These are phyloP conservation scores for Lathyrus aphaca DNA, from an alignment of 306 rosid genomes.

Conservation along the genomic window DNA sequence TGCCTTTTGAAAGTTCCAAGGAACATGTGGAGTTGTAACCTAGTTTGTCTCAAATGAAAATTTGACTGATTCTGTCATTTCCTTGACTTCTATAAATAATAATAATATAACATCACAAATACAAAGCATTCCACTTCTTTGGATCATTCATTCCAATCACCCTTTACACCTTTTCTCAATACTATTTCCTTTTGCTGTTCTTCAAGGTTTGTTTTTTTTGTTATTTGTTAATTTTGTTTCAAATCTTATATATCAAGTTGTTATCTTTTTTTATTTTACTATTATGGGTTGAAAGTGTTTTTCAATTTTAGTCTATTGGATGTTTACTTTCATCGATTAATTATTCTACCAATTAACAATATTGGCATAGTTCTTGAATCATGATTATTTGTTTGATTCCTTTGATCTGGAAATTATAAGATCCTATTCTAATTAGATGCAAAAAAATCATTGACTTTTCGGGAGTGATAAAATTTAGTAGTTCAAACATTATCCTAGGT, in stretches of 20 bases:
- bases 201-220: constrained; percentile 42
- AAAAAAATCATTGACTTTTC: constrained; percentile 16
- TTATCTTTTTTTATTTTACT: constrained; percentile 29
- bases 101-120: constrained; percentile 30
- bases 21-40: constrained; percentile 48
- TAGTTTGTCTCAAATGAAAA: constrained; percentile 46
- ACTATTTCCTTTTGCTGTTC: neutral
- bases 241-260: constrained; percentile 20
- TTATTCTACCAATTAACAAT: neutral
- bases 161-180: neutral
- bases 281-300: neutral
- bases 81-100: constrained; percentile 14
- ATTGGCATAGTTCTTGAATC: constrained; percentile 15
- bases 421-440: constrained; percentile 28
- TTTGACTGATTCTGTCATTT: constrained; percentile 37
- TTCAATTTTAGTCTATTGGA: neutral
- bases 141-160: constrained; percentile 30
- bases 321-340: constrained; percentile 1
- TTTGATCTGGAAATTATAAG: neutral
- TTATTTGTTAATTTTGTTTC: constrained; percentile 5
- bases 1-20: constrained; percentile 34
- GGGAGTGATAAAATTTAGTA: too few relatives aligned
- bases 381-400: neutral
- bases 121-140: constrained; percentile 1
- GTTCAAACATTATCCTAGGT: neutral